phyloP scores from a whole-genome alignment of 495 filamentous ascomycete species.

The Penicillium dipodomyicola region DNA sequence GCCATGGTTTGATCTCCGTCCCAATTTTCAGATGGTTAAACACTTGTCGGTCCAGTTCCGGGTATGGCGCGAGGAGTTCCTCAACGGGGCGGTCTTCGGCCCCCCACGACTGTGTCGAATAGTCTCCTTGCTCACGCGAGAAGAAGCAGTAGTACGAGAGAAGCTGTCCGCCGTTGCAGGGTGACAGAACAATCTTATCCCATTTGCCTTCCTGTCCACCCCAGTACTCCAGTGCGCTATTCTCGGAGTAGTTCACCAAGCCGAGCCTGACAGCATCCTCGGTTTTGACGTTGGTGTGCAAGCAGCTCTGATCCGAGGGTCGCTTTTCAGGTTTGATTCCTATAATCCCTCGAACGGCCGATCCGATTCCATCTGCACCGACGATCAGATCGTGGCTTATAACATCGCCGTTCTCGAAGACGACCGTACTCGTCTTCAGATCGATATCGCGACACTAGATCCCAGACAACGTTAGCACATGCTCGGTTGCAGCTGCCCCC shows the following conservation, averaged over 20 bases:
- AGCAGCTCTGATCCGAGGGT: constrained; percentile 46
- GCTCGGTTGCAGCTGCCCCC: too few species aligned
- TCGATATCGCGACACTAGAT: constrained; percentile 38
- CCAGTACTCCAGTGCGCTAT: constrained; percentile 50
- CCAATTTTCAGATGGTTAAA: constrained; percentile 39
- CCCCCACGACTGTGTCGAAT: constrained; percentile 42
- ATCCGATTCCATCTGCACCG: constrained; percentile 48
- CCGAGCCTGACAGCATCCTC: constrained; percentile 44
- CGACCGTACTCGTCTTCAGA: constrained; percentile 34
- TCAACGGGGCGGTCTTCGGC: constrained; percentile 35
- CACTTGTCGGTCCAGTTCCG: constrained; percentile 42
- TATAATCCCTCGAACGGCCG: constrained; percentile 39
- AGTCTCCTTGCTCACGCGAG: constrained; percentile 43
- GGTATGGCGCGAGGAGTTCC: constrained; percentile 46
- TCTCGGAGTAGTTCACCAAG: constrained; percentile 41
- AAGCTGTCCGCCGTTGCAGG: constrained; percentile 46
- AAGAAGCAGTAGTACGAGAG: constrained; percentile 54
- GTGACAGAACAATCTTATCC: constrained; percentile 51
- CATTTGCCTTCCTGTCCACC: constrained; percentile 48
- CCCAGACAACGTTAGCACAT: constrained; percentile 4
- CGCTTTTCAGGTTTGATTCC: constrained; percentile 45
- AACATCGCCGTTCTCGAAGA: constrained; percentile 35
- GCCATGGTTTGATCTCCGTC: constrained; percentile 48
- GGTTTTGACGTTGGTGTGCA: constrained; percentile 45
- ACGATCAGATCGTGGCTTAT: constrained; percentile 41